Evolutionary conservation across 257 asterid species (phyloP), one percentile per base, ranked within the genome.

Genomic region (Pogostemon cablin): DNA sequence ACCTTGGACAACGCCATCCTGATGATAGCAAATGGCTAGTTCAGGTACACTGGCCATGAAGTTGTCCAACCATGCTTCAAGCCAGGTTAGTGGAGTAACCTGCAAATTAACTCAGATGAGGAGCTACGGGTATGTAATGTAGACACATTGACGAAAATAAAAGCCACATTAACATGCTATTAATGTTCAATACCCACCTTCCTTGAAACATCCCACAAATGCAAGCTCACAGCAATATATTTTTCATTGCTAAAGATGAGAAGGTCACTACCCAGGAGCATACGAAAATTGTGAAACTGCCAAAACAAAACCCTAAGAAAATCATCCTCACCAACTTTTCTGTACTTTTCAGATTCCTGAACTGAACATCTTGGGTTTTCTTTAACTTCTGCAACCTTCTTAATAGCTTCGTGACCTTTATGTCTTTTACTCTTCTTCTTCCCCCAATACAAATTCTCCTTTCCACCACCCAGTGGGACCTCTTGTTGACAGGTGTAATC

Each of bases 51-150:
- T 88, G 65, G 97, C 98, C 95, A 93, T 88, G 68, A 88, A 89
- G 85, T 93, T 93, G 82, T 90, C 98, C 67, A 93, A 86, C 98
- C 96, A 93, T 40, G 98, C 98, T 81, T 90, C 97, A 53, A 93
- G 92, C 98, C 97, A 93, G 63, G 95, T 86, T 76, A 93, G 60
- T 48, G 98, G 97, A 67, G 97, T 88, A 64, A 87, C 97, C 98
- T 93, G 83, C 47, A 76, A 81, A 77, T 62, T 62, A 56, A 60
- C 54, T 61, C 67, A 32, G 74, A 76, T 62, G 68, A 82, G 70
- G 65, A 65, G 56, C 10, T 8, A 65, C 5, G n/a, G 48, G 67
- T 47, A 43, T 12, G 69, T 40, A 58, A 42, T 50, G 39, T 9
- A 9, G 44, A 55, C 37, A 54, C 17, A 42, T 56, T 68, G 39